Evolutionary conservation across 2,329 filamentous ascomycete species (phyloP), one percentile per base, ranked within the genome.

Genomic region (Coleophoma crateriformis): DNA sequence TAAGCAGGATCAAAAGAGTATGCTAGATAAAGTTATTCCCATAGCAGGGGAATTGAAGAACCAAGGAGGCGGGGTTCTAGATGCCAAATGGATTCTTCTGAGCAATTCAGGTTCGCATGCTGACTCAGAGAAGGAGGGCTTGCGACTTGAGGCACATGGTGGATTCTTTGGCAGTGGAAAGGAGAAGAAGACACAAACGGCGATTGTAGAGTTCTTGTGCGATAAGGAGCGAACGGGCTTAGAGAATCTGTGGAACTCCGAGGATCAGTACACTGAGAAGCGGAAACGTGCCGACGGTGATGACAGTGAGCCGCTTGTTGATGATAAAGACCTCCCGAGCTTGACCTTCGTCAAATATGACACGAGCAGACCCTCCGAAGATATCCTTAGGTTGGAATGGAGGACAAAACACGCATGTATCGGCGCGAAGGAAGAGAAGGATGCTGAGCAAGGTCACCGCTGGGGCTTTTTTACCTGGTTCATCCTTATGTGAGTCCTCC

Each of bases 401-500:
- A 74, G 79, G 64, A 96, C 92, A 13, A 90, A 92, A 67, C 84
- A 90, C 64, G 92, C 89, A 1, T 97, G 94, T 67, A 84, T 90
- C 63, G 73, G 71, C 58, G 69, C 72, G 44, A 70, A 74, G 14
- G 72, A 70, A 10, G 71, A 74, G 39, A 68, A 17, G 58, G 64
- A 49, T 61, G 63, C 37, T 57, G 64, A 39, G 66, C 71, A 50
- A 72, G 73, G 50, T 73, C 75, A 68, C 15, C 78, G 82, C 64
- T 97, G 92, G 94, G 94, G 94, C 2, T 94, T 96, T 75, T 97
- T 97, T 64, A 96, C 92, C 15, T 99, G 94, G 94, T 81, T 97
- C 63, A 81, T 97, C 58, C 84, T 99, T 58, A 82, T 97, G 90
- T 95, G 71, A 77, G 88, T 77, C 56, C 38, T 46, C 10, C n/a